A percentile compares a stretch with the other conserved stretches of the same genome.
phyloP scores from a whole-genome alignment of 805 yeast species.

The Zygosaccharomyces lentus region DNA sequence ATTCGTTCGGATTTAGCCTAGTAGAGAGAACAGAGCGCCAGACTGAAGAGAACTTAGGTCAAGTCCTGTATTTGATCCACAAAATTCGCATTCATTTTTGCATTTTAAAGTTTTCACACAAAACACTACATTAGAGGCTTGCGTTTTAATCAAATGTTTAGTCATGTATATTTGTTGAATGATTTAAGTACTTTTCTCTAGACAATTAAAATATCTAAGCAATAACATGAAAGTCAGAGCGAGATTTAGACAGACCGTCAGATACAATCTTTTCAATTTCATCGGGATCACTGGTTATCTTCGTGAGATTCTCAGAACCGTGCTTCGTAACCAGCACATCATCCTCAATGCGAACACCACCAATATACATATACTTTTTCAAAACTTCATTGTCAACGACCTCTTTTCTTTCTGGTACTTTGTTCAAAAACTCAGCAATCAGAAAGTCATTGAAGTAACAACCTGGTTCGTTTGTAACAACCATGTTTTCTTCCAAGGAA shows the following conservation, averaged over 20 bases:
- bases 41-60: constrained; percentile 37
- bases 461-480: constrained; percentile 93
- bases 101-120: background rate
- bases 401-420: constrained; percentile 42
- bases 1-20: constrained; percentile 39
- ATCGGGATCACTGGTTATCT: constrained; percentile 77
- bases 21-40: constrained; percentile 46
- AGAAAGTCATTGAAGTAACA: constrained; percentile 83
- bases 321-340: constrained; percentile 72
- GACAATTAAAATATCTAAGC: constrained; percentile 25
- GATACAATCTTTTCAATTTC: constrained; percentile 76
- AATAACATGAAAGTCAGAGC: constrained; percentile 58
- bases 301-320: constrained; percentile 80
- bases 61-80: constrained; percentile 83
- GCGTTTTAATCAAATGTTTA: background rate
- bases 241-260: constrained; percentile 60
- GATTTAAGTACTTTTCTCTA: background rate
- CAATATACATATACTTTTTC: constrained; percentile 77
- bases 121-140: background rate
- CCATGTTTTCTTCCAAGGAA: constrained; percentile 67
- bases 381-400: constrained; percentile 63
- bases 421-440: constrained; percentile 56
- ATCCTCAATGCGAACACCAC: constrained; percentile 98
- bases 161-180: background rate
- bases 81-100: constrained; percentile 46